Evolutionary conservation across 768 basidiomycete species (phyloP).

Genomic region (Kwoniella mangroviensis): DNA sequence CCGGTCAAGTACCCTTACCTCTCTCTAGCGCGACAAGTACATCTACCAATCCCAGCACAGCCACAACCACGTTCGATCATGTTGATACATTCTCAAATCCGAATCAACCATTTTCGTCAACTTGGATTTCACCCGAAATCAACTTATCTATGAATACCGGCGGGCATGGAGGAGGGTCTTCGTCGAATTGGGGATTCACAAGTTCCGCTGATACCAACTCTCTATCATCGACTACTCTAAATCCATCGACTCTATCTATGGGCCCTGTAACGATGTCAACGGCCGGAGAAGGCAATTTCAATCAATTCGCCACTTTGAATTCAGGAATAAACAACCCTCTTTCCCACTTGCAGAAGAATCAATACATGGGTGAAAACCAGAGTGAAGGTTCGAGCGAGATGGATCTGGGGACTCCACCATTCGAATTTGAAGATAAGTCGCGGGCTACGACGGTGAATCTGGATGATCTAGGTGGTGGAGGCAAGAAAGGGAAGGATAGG

Average conservation of each 20-base stretch:
- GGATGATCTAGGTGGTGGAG: not conserved
- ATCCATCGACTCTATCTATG: not conserved
- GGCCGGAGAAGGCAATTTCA: not conserved
- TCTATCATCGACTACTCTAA: not conserved
- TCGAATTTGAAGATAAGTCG: not conserved
- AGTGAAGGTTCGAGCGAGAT: conserved; percentile 14
- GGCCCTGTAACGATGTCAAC: not conserved
- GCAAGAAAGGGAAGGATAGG: not conserved
- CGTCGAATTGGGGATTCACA: conserved; percentile 1
- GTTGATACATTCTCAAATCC: not conserved
- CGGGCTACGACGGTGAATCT: not conserved
- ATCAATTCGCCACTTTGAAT: conserved; percentile 5
- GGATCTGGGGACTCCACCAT: conserved; percentile 9
- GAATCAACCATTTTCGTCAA: not conserved
- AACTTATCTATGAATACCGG: not conserved
- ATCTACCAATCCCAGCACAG: not conserved
- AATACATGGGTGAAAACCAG: not conserved
- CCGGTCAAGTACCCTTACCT: conserved; percentile 6
- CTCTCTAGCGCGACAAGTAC: not conserved
- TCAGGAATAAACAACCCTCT: not conserved
- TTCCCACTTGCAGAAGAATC: not conserved
- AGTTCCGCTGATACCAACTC: not conserved
- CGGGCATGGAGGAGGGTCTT: too few species aligned
- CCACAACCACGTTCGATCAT: not conserved
- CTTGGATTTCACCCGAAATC: not conserved